Evolutionary conservation across 805 yeast species (phyloP).

Genomic region (Wickerhamiella occidentalis): DNA sequence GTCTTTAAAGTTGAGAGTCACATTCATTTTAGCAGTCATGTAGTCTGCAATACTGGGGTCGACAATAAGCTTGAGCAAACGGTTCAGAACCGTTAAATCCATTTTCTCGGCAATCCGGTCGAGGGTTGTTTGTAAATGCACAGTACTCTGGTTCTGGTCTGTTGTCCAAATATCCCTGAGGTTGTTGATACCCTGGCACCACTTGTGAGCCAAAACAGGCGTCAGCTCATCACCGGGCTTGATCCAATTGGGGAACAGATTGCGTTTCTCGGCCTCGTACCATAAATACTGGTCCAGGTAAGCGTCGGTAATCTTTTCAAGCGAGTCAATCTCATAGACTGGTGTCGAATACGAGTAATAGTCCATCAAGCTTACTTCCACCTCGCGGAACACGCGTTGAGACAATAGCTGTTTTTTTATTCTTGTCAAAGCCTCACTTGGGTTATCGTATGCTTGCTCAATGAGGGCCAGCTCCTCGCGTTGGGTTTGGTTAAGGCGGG

Average conservation of each 20-base stretch:
- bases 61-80: slow-evolving; percentile 64
- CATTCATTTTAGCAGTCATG: slow-evolving; percentile 78
- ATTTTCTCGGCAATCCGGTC: slow-evolving; percentile 68
- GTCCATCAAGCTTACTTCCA: slow-evolving; percentile 80
- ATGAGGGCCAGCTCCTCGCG: slow-evolving; percentile 86
- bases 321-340: slow-evolving; percentile 76
- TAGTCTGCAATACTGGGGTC: slow-evolving; percentile 93
- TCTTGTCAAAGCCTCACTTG: slow-evolving; percentile 80
- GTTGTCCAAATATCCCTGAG: slow-evolving; percentile 69
- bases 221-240: slow-evolving; percentile 96
- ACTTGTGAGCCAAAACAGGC: slow-evolving; percentile 79
- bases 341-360: slow-evolving; percentile 74
- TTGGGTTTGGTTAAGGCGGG: slow-evolving; percentile 71
- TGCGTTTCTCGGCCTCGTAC: slow-evolving; percentile 85
- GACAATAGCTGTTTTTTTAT: slow-evolving; percentile 72
- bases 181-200: slow-evolving; percentile 87
- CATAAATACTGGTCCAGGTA: slow-evolving; percentile 89
- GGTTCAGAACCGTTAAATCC: slow-evolving; percentile 75
- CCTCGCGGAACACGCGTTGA: slow-evolving; percentile 87
- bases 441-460: slow-evolving; percentile 94
- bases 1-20: slow-evolving; percentile 73
- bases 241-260: slow-evolving; percentile 88
- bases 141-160: slow-evolving; percentile 61
- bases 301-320: slow-evolving; percentile 93
- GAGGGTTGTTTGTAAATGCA: slow-evolving; percentile 67